Percentiles rank a stretch among this genome's conserved stretches.
Conservation (phyloP, 2,329 filamentous ascomycete genomes). For the Fusarium kyushuense region DNA sequence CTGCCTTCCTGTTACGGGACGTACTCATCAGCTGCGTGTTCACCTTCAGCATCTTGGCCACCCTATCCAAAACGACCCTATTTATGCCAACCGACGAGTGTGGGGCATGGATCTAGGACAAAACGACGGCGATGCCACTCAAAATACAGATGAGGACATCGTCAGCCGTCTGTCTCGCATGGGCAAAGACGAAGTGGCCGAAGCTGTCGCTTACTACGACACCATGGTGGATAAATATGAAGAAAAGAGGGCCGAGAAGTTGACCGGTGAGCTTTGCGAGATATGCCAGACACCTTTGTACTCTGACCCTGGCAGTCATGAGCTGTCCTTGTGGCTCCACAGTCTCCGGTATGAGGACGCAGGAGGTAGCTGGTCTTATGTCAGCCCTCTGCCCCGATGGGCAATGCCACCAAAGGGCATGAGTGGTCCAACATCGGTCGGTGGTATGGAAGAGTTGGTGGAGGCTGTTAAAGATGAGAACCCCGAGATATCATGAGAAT, state of each 20-base stretch:
- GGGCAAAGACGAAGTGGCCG: conserved; percentile 93
- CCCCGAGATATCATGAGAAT: conserved; percentile 54
- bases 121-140: conserved; percentile 72
- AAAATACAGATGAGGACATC: conserved; percentile 87
- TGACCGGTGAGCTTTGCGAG: conserved; percentile 86
- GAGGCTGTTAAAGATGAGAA: conserved; percentile 64
- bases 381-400: conserved; percentile 87
- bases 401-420: conserved; percentile 81
- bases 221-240: conserved; percentile 93
- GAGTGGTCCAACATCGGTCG: conserved; percentile 77
- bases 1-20: conserved; percentile 90
- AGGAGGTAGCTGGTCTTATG: conserved; percentile 86
- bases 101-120: conserved; percentile 85
- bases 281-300: conserved; percentile 90
- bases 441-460: conserved; percentile 69
- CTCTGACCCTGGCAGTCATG: conserved; percentile 89
- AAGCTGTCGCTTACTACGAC: conserved; percentile 92
- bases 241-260: conserved; percentile 90
- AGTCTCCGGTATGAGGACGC: conserved; percentile 89
- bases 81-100: conserved; percentile 94
- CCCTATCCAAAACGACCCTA: conserved; percentile 96
- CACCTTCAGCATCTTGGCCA: conserved; percentile 95
- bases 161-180: conserved; percentile 87
- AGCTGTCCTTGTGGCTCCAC: conserved; percentile 93
- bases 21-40: conserved; percentile 94